Conservation (phyloP, 2,329 filamentous ascomycete genomes). For the Emericellopsis cladophorae region DNA sequence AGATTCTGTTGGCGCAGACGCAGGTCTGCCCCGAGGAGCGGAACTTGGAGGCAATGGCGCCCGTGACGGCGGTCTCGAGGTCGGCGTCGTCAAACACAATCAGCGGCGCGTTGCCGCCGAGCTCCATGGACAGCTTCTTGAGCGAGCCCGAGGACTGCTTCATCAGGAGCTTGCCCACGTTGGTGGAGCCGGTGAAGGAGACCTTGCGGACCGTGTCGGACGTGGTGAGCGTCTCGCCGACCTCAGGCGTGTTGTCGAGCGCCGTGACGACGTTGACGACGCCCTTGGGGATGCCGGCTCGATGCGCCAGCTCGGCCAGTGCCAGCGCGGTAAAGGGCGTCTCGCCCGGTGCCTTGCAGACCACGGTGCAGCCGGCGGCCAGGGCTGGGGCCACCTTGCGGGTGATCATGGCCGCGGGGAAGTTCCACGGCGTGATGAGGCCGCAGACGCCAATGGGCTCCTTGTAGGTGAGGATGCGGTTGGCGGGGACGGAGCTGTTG, state of each 20-base stretch:
- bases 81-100: constrained; percentile 96
- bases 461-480: constrained; percentile 66
- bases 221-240: constrained; percentile 68
- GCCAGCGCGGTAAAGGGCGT: constrained; percentile 87
- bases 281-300: constrained; percentile 80
- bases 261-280: constrained; percentile 85
- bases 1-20: constrained; percentile 78
- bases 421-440: constrained; percentile 84
- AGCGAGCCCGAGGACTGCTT: constrained; percentile 74
- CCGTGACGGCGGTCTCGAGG: constrained; percentile 69
- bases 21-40: constrained; percentile 92
- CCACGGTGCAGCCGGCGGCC: constrained; percentile 90
- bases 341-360: constrained; percentile 82
- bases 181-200: constrained; percentile 79
- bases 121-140: constrained; percentile 76
- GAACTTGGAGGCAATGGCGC: constrained; percentile 82
- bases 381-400: constrained; percentile 61
- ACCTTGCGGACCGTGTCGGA: constrained; percentile 68
- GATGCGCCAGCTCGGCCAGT: constrained; percentile 71
- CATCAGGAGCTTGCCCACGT: constrained; percentile 67
- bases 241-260: constrained; percentile 62
- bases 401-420: constrained; percentile 66
- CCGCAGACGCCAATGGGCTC: constrained; percentile 78
- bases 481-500: constrained; percentile 53
- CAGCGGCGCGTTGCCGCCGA: constrained; percentile 90